Percentiles rank a stretch among this genome's conserved stretches.
Evolutionary conservation across 2,329 filamentous ascomycete genomes (phyloP).

Genomic region (Beauveria medogensis): DNA sequence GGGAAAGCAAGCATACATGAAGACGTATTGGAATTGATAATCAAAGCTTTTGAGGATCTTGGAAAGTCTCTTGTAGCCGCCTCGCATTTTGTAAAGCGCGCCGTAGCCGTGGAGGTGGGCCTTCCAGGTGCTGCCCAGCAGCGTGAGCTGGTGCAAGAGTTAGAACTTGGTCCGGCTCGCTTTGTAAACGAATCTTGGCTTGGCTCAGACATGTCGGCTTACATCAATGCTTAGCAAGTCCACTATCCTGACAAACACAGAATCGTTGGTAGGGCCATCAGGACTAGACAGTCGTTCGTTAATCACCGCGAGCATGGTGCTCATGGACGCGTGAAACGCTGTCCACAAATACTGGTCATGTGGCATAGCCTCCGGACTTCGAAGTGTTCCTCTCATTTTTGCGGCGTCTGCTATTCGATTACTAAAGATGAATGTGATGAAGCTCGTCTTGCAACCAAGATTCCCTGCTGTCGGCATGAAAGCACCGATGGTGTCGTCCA

Average conservation of each 20-base stretch:
- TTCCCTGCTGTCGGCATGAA: conserved; percentile 1
- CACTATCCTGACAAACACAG: conserved; percentile 1
- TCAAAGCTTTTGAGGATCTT: not conserved
- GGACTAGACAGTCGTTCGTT: not conserved
- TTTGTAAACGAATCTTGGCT: not conserved
- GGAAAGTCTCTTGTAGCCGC: conserved; percentile 4
- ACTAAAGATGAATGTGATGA: conserved; percentile 6
- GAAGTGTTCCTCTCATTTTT: not conserved
- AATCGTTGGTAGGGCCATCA: not conserved
- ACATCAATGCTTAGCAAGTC: conserved; percentile 6
- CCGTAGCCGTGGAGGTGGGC: conserved; percentile 7
- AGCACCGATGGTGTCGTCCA: not conserved
- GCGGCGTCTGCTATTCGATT: conserved; percentile 8
- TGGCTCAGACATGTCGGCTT: not conserved
- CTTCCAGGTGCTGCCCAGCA: conserved; percentile 2
- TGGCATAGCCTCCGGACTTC: conserved; percentile 2
- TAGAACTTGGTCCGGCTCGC: not conserved
- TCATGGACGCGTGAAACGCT: not conserved
- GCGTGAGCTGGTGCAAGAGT: not conserved
- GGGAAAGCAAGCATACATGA: not conserved
- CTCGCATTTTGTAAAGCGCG: not conserved
- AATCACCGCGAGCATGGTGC: not conserved
- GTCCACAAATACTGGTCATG: conserved; percentile 1
- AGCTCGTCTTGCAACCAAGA: conserved; percentile 6
- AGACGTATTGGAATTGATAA: conserved; percentile 4